Evolutionary conservation across 2,329 filamentous ascomycete genomes (phyloP).

Genomic region (Pseudonectria foliicola): DNA sequence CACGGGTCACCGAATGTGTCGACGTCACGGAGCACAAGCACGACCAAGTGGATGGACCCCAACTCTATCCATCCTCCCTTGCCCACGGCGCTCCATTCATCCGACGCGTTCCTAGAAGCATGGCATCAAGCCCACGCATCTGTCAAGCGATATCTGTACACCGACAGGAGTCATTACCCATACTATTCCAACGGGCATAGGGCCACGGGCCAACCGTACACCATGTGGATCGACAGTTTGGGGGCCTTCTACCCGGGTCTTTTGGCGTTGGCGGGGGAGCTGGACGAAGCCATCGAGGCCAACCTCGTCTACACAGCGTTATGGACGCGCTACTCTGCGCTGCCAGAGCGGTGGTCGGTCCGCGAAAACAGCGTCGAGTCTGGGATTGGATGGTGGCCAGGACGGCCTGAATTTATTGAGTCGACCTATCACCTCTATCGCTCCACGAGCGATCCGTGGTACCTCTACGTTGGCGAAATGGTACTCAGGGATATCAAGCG

Average conservation of each 20-base stretch:
- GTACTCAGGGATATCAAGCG: constrained; percentile 79
- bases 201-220: constrained; percentile 77
- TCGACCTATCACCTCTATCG: constrained; percentile 95
- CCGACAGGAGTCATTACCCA: constrained; percentile 67
- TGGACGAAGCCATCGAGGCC: constrained; percentile 85
- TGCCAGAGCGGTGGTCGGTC: constrained; percentile 92
- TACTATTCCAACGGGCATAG: constrained; percentile 91
- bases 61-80: constrained; percentile 56
- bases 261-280: constrained; percentile 74
- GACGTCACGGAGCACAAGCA: constrained; percentile 33
- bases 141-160: constrained; percentile 88
- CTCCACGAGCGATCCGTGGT: constrained; percentile 92
- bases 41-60: constrained; percentile 50
- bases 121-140: constrained; percentile 84
- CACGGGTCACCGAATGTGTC: constrained; percentile 49
- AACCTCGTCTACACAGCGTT: constrained; percentile 87
- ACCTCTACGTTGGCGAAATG: constrained; percentile 94
- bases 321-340: constrained; percentile 89
- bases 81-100: constrained; percentile 57
- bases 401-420: constrained; percentile 93
- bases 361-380: constrained; percentile 76
- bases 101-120: constrained; percentile 70
- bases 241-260: constrained; percentile 93
- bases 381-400: constrained; percentile 89
- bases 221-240: constrained; percentile 93